Evolutionary conservation across 306 rosid genomes (phyloP).

Genomic region (Mucuna pruriens): DNA sequence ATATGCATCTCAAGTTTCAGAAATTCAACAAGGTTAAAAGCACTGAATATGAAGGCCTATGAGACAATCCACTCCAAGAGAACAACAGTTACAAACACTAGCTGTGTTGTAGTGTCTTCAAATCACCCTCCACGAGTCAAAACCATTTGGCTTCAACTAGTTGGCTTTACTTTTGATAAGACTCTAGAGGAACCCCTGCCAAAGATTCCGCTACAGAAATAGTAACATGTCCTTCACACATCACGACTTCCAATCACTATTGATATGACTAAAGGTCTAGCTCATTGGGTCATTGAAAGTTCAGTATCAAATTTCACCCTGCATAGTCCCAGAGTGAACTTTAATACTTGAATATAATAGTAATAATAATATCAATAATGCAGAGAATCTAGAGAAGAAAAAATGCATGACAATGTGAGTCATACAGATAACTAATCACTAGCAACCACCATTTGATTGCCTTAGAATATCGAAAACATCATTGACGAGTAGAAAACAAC

Average conservation of each 20-base stretch:
- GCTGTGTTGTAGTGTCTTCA: constrained; percentile 46
- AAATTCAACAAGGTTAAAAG: constrained; percentile 19
- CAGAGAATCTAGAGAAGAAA: neutral
- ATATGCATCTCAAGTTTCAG: constrained; percentile 20
- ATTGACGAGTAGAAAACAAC: constrained; percentile 38
- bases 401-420: constrained; percentile 24
- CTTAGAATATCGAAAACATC: constrained; percentile 38
- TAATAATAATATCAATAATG: constrained; percentile 24
- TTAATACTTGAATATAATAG: neutral
- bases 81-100: constrained; percentile 24
- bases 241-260: constrained; percentile 50
- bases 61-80: constrained; percentile 5
- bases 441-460: constrained; percentile 40
- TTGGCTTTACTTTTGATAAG: constrained; percentile 31
- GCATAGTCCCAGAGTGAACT: constrained; percentile 41
- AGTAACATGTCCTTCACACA: constrained; percentile 29
- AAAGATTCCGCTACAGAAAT: constrained; percentile 50
- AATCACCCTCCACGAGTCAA: constrained; percentile 50
- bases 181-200: constrained; percentile 18
- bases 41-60: constrained; percentile 19
- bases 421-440: constrained; percentile 16
- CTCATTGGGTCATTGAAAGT: constrained; percentile 27
- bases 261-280: constrained; percentile 38
- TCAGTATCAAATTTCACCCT: constrained; percentile 32
- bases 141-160: constrained; percentile 43